These are phyloP conservation scores for Ceratorhiza oryzae-sativae DNA, from an alignment of 1,284 basidiomycete genomes.

Conservation along the genomic window DNA sequence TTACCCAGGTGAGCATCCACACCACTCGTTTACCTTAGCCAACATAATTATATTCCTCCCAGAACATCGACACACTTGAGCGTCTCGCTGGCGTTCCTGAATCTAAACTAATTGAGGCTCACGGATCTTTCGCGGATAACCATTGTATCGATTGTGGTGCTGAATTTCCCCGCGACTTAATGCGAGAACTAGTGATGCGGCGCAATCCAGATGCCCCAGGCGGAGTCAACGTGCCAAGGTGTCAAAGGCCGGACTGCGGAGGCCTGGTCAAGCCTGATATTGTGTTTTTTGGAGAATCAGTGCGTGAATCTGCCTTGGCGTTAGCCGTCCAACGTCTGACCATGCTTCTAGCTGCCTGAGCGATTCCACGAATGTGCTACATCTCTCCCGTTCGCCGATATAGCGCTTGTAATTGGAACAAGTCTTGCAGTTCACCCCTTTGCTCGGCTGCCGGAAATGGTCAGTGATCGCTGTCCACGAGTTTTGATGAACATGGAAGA, in stretches of 20 bases:
- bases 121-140: constrained; percentile 88
- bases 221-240: constrained; percentile 66
- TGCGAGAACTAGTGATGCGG: constrained; percentile 64
- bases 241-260: constrained; percentile 58
- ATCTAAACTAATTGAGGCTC: constrained; percentile 87
- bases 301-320: constrained; percentile 15
- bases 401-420: constrained; percentile 92
- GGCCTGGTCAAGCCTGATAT: constrained; percentile 91
- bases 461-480: constrained; percentile 42
- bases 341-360: constrained; percentile 60
- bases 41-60: not conserved
- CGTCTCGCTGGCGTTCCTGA: constrained; percentile 79
- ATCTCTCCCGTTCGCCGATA: constrained; percentile 69
- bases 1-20: constrained; percentile 65
- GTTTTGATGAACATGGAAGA: constrained; percentile 44
- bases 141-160: constrained; percentile 76
- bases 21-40: constrained; percentile 2
- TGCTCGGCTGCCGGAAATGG: constrained; percentile 65
- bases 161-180: constrained; percentile 69
- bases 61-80: constrained; percentile 92
- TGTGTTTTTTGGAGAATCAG: constrained; percentile 89
- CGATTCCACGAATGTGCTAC: constrained; percentile 61
- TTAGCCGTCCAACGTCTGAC: not conserved
- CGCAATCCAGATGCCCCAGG: constrained; percentile 2
- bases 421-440: constrained; percentile 84